These are phyloP conservation scores for Geotrichum restrictum DNA, from an alignment of 1,139 yeast genomes.

Conservation along the genomic window DNA sequence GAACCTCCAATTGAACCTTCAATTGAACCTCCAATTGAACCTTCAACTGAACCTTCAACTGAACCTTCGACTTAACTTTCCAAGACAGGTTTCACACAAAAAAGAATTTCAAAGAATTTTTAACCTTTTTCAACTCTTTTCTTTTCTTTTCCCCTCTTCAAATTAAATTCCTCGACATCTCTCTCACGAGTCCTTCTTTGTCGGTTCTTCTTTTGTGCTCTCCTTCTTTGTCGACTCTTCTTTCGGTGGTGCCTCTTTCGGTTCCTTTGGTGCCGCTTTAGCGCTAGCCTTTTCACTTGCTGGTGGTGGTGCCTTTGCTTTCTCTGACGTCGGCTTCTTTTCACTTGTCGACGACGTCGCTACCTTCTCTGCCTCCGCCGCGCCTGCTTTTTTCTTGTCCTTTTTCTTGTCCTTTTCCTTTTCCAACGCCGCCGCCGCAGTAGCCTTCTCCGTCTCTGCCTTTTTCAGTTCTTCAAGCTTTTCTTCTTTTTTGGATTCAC, in stretches of 20 bases:
- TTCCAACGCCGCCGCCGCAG: neutral
- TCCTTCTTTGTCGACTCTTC: neutral
- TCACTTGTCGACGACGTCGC: no score
- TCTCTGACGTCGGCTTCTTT: neutral
- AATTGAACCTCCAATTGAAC: no score
- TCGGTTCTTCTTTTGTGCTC: neutral
- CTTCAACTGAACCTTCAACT: no score
- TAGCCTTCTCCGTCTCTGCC: neutral
- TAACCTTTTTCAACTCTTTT: neutral
- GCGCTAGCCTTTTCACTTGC: neutral
- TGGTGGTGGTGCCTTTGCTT: neutral
- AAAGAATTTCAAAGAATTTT: no score
- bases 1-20: no score
- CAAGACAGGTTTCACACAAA: no score
- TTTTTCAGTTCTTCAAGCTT: neutral
- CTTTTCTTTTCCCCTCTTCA: neutral
- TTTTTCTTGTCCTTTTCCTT: neutral
- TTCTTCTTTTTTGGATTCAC: neutral
- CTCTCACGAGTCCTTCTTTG: no score
- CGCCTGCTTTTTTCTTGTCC: neutral
- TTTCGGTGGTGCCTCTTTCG: neutral
- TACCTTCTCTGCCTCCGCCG: neutral
- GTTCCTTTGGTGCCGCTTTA: neutral
- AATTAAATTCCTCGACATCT: no score
- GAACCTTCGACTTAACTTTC: no score